Base-by-base conservation (phyloP, 306 rosid genomes). In the Cicer chorassanicum region DNA sequence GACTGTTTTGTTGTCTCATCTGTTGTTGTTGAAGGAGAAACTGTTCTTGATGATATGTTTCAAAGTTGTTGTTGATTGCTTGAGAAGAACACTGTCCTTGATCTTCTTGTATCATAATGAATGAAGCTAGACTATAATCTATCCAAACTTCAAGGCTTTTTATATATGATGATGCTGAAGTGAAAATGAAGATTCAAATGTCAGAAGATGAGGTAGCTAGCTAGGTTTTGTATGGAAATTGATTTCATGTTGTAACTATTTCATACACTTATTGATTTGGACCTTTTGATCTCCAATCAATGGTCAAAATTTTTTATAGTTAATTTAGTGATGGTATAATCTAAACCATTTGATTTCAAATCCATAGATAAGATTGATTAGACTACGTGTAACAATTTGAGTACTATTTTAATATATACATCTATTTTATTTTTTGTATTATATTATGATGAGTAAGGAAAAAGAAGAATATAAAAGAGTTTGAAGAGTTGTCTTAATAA, bases 71-170 rank as follows among this genome's bases (percentile, higher is more conserved):
- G 74, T 90, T 81, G 74, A 82, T 79, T 19, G 86, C 54, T 62
- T 88, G 87, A 11, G 97, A 89, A n/a, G 92, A 89, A 80, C 90
- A 86, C 88, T 89, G 89, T 0, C 88, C 97, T 84, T 85, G 84
- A 77, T 91, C 89, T 68, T 91, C 90, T 62, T 91, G 76, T 87
- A 82, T 91, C 34, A 24, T 24, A 24, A 24, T 24, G 34, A 24
- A 24, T 24, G 2, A 24, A 24, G 34, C 34, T 24, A 24, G 34
- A 24, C 34, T 24, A 24, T 24, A 24, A 24, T 24, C 34, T 24
- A 68, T 54, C 36, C 78, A 81, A 81, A 71, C 78, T 71, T 70
- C 78, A 76, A 76, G 44, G 71, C 63, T 64, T 70, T 81, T 71
- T 76, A 76, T 81, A 76, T 81, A 75, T 62, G 68, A 74, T 45